Percentiles rank a stretch among this genome's conserved stretches.
phyloP scores from a whole-genome alignment of 2,329 filamentous ascomycete genomes.

The Sarocladiaceae sp. region DNA sequence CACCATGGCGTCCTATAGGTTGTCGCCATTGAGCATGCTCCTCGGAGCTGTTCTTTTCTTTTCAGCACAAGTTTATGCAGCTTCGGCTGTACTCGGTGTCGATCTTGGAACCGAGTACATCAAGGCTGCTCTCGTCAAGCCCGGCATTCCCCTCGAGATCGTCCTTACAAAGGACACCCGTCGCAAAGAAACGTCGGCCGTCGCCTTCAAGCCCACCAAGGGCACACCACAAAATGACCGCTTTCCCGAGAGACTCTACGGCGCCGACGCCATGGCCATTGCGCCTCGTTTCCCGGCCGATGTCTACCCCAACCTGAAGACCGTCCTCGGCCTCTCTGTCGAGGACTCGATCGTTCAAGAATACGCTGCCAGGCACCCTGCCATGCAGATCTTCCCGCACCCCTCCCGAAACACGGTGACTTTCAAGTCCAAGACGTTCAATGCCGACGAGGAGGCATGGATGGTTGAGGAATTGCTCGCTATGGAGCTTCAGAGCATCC shows the following conservation, averaged over 20 bases:
- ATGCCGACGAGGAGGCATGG: conserved; percentile 59
- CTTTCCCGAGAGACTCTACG: conserved; percentile 88
- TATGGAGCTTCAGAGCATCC: conserved; percentile 92
- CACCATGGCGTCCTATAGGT: conserved; percentile 28
- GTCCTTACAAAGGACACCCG: conserved; percentile 97
- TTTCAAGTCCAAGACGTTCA: conserved; percentile 73
- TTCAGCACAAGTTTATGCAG: conserved; percentile 44
- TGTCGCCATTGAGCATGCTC: conserved; percentile 33
- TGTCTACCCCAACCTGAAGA: conserved; percentile 92
- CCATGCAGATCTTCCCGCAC: conserved; percentile 62
- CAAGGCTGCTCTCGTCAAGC: conserved; percentile 93
- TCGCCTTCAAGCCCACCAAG: conserved; percentile 87
- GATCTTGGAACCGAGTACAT: conserved; percentile 96
- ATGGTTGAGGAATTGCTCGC: conserved; percentile 90
- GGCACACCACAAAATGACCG: conserved; percentile 52
- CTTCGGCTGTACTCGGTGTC: conserved; percentile 78
- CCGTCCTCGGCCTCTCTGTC: conserved; percentile 71
- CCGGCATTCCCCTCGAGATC: conserved; percentile 94
- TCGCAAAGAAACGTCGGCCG: conserved; percentile 86
- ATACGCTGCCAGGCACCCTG: conserved; percentile 75
- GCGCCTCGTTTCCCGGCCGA: conserved; percentile 85
- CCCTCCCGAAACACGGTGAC: conserved; percentile 64
- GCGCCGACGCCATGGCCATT: conserved; percentile 84
- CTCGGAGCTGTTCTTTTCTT: conserved; percentile 33
- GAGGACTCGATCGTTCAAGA: conserved; percentile 59